Evolutionary conservation across 148 eudicot species (phyloP), one percentile per base, ranked within the genome.

Genomic region (Rhododendron ferrugineum): DNA sequence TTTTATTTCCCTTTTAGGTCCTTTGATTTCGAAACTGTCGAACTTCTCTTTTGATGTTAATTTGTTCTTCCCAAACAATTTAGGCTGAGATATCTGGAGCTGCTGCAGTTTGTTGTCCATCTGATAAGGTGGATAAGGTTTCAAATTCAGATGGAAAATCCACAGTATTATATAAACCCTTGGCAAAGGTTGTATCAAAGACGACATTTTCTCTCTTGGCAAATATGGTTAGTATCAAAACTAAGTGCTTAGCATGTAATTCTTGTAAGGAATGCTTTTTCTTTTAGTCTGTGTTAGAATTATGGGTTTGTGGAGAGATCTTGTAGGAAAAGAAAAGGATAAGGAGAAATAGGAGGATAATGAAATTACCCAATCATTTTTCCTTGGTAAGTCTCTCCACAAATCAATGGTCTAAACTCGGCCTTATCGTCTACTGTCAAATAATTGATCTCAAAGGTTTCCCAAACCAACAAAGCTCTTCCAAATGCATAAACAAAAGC

Each of bases 131-230:
- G 82, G 88, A 88, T 30, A 72, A 83, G 79, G 80, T 81, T 84
- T 84, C 46, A 22, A 85, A 88, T 84, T 70, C 87, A 56, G 92
- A 88, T 47, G 79, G 70, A 82, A 85, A 84, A 49, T 83, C 93
- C 56, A 87, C 87, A 87, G 91, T 91, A 81, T 56, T 95, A 78
- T 93, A 91, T 84, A 96, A 90, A 88, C 99, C 99, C 47, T 87
- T 94, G 82, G 98, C 99, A 28, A 96, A 95, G 87, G 89, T 90
- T 20, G 97, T 91, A 28, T 95, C 99, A 2, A 93, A 85, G 91
- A 86, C 86, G 30, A 93, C 93, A 0, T 82, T 89, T 73, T 91
- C 95, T 77, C 84, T 91, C 54, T 87, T 95, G 90, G 95, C 95
- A 60, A 92, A 84, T 85, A 85, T 94, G 98, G 99, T 95, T 54